Evolutionary conservation across 345 rosid species (phyloP).

Genomic region (Sonneratia alba): DNA sequence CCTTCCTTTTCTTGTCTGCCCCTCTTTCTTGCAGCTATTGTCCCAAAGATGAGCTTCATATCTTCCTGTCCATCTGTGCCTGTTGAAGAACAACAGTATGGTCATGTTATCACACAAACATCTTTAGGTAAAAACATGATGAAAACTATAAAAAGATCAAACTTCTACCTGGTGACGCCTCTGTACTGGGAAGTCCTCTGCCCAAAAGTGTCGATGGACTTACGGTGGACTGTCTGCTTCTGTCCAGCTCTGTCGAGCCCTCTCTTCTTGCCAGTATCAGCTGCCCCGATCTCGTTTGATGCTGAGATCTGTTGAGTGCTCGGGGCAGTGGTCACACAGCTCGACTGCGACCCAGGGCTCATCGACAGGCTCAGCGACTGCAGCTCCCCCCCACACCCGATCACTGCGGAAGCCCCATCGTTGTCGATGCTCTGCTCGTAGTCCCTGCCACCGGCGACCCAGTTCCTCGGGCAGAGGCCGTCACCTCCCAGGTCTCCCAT

Average conservation of each 20-base stretch:
- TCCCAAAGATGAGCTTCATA: slow-evolving; percentile 91
- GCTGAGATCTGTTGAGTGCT: slow-evolving; percentile 22
- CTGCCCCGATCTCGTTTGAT: slow-evolving; percentile 26
- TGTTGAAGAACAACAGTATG: slow-evolving; percentile 11
- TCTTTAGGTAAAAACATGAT: neutral
- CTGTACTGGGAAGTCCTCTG: slow-evolving; percentile 83
- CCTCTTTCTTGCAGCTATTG: slow-evolving; percentile 82
- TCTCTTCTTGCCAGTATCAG: slow-evolving; percentile 47
- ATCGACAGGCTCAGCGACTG: slow-evolving; percentile 37
- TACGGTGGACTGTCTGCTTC: slow-evolving; percentile 68
- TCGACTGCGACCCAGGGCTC: slow-evolving; percentile 49
- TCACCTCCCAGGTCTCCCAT: neutral
- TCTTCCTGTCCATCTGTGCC: slow-evolving; percentile 84
- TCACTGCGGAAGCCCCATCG: slow-evolving; percentile 11
- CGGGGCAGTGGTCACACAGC: slow-evolving; percentile 27
- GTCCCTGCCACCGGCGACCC: neutral
- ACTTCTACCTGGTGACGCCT: slow-evolving; percentile 60
- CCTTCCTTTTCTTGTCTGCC: slow-evolving; percentile 83
- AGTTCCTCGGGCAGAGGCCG: neutral
- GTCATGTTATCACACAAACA: neutral
- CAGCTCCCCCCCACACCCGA: slow-evolving; percentile 24
- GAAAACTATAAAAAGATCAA: neutral
- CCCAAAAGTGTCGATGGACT: slow-evolving; percentile 77
- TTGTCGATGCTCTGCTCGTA: slow-evolving; percentile 2
- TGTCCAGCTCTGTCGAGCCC: slow-evolving; percentile 34